A percentile compares a stretch with the other conserved stretches of the same genome.
Evolutionary conservation across 495 filamentous ascomycete species (phyloP).

Genomic region (Hypoxylon trugodes): DNA sequence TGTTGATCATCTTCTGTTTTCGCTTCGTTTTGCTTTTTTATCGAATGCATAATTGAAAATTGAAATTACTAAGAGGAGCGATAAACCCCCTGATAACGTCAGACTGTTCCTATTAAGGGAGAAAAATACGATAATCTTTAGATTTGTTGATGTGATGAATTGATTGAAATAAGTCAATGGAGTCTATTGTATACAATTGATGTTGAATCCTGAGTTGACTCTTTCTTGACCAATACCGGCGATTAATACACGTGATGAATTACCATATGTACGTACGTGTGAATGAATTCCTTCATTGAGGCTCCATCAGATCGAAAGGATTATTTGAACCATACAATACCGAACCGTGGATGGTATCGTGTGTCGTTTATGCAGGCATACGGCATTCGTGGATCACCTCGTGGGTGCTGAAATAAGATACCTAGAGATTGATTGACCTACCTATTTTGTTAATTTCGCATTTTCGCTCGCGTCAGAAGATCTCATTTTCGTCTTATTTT

Average conservation of each 20-base stretch:
- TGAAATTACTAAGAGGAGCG: conserved; percentile 21
- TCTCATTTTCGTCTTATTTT: too few species aligned
- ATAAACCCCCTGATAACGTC: conserved; percentile 14
- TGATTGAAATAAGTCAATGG: too few species aligned
- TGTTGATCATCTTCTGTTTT: conserved; percentile 1
- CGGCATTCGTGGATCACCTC: not conserved
- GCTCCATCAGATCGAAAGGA: not conserved
- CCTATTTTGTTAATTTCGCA: too few species aligned
- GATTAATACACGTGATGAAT: too few species aligned
- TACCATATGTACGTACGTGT: too few species aligned
- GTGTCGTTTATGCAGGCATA: too few species aligned
- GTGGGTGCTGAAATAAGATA: not conserved
- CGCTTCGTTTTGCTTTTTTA: conserved; percentile 12
- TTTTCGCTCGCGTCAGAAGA: too few species aligned
- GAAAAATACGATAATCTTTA: not conserved
- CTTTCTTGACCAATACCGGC: too few species aligned
- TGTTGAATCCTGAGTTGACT: too few species aligned
- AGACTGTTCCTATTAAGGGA: not conserved
- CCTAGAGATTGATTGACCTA: too few species aligned
- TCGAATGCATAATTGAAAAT: conserved; percentile 15
- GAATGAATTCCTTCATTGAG: too few species aligned
- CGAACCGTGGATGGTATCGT: not conserved
- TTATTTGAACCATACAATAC: not conserved
- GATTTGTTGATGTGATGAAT: not conserved
- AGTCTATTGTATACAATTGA: too few species aligned